phyloP scores from a whole-genome alignment of 805 yeast genomes.

The Metschnikowia lochheadii region DNA sequence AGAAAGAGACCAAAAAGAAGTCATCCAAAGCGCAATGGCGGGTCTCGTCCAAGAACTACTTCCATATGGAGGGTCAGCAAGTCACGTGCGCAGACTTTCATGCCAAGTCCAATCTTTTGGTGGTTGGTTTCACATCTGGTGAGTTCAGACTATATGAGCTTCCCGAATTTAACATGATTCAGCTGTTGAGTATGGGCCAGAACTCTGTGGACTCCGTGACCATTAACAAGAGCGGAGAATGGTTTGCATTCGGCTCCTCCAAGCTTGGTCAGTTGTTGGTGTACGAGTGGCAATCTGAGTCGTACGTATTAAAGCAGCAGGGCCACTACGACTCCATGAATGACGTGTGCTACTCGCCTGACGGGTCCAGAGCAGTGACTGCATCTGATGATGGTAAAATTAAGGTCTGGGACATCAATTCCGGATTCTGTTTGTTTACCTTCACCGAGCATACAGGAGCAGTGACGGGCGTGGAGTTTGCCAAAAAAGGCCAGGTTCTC shows the following conservation, averaged over 20 bases:
- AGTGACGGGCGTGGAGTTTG: constrained; percentile 83
- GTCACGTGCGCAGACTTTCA: constrained; percentile 85
- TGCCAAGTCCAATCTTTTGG: constrained; percentile 60
- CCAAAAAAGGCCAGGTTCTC: constrained; percentile 84
- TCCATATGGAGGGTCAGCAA: constrained; percentile 58
- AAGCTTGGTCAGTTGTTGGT: constrained; percentile 90
- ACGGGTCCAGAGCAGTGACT: constrained; percentile 87
- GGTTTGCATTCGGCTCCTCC: constrained; percentile 94
- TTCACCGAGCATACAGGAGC: constrained; percentile 88
- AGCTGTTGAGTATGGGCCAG: constrained; percentile 88
- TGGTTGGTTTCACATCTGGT: constrained; percentile 86
- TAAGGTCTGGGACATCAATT: constrained; percentile 90
- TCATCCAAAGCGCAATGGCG: constrained; percentile 51
- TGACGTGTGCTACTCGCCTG: constrained; percentile 84
- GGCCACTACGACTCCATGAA: constrained; percentile 94
- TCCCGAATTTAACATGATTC: constrained; percentile 74
- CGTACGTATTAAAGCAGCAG: constrained; percentile 91
- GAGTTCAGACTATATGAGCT: constrained; percentile 88
- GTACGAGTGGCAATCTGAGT: constrained; percentile 98
- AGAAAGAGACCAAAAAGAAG: not conserved
- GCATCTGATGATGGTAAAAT: constrained; percentile 97
- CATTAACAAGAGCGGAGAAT: constrained; percentile 83
- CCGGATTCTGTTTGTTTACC: constrained; percentile 91
- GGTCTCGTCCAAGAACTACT: constrained; percentile 72
- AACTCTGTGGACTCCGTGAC: constrained; percentile 79